Base-by-base conservation (phyloP, 768 basidiomycete species). In the Pisolithus microcarpus region DNA sequence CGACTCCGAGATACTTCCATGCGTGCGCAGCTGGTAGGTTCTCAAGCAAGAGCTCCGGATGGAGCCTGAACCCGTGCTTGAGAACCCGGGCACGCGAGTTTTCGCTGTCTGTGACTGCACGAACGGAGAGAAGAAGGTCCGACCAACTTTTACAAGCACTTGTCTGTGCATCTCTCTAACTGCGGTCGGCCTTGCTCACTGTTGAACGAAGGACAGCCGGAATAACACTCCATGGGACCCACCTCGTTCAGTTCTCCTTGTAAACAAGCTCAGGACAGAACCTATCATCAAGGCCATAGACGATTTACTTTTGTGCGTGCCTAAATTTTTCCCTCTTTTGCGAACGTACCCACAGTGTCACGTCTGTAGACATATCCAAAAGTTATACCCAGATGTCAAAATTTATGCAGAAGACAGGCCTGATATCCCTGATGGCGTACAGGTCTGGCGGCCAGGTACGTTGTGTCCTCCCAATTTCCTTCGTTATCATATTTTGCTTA, bases 191-290 rank as follows among this genome's bases (percentile, higher is more conserved):
- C 11, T n/a, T 30, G 26, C 43, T 44, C 43, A 44, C 23, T 16
- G n/a, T 44, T 13, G 43, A 44, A 44, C 13, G 43, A 24, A 28
- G 43, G 15, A 24, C 43, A 44, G 26, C 13, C 5, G 8, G 43
- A 30, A 26, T 16, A 26, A 44, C 24, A 30, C 26, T 19, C 23
- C 42, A 10, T 15, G 15, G 15, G 3, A 61, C 26, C 73, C 78
- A 23, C 83, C 80, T 39, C 79, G 80, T 61, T 73, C 79, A 40
- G 81, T 88, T 38, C 76, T 90, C 47, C 78, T 90, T 55, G 85
- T 90, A 13, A 90, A 90, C 70, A 90, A 90, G 65, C 71, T 86
- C 30, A 79, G 87, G 42, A 90, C 87, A 37, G 79, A 81, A 50
- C 83, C 84, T 8, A 87, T 90, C 51, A 78, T 87, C 48, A 76